Percentiles rank a stretch among this genome's conserved stretches.
Conservation (phyloP, 2,329 filamentous ascomycete genomes). For the Daldinia sp. region DNA sequence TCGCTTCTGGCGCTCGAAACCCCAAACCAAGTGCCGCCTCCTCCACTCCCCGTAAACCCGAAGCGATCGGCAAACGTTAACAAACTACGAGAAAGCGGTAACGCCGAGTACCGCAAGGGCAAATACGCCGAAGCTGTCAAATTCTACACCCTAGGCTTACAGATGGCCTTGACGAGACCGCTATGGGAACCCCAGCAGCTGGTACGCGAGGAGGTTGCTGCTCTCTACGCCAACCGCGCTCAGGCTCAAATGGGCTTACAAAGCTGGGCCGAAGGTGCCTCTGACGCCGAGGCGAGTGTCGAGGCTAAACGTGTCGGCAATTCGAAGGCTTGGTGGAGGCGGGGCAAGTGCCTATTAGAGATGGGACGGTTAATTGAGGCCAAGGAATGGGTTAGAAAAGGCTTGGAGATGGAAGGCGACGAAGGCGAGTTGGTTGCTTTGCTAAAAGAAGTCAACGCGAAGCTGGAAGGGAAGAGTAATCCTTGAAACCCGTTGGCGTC, state of each 20-base stretch:
- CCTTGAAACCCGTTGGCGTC: slow-evolving; percentile 2
- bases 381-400: slow-evolving; percentile 76
- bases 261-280: slow-evolving; percentile 84
- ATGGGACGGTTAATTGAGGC: slow-evolving; percentile 91
- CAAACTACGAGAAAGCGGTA: slow-evolving; percentile 91
- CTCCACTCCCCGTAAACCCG: slow-evolving; percentile 89
- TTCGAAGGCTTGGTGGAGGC: slow-evolving; percentile 92
- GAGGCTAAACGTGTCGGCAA: slow-evolving; percentile 88
- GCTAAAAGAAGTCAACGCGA: slow-evolving; percentile 67
- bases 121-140: slow-evolving; percentile 78
- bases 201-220: slow-evolving; percentile 83
- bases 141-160: slow-evolving; percentile 84
- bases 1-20: slow-evolving; percentile 71
- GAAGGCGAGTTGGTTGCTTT: slow-evolving; percentile 70
- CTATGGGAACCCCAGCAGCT: slow-evolving; percentile 87
- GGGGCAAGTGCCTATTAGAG: slow-evolving; percentile 85
- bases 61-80: slow-evolving; percentile 87
- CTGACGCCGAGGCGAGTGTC: slow-evolving; percentile 87
- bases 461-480: slow-evolving; percentile 44
- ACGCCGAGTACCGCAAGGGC: slow-evolving; percentile 81
- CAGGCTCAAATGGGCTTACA: slow-evolving; percentile 87
- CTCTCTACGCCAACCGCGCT: slow-evolving; percentile 84
- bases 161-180: slow-evolving; percentile 86
- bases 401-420: slow-evolving; percentile 82
- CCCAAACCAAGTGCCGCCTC: slow-evolving; percentile 75